Conservation (phyloP, 2,329 filamentous ascomycete genomes). For the Penicillium crustosum region DNA sequence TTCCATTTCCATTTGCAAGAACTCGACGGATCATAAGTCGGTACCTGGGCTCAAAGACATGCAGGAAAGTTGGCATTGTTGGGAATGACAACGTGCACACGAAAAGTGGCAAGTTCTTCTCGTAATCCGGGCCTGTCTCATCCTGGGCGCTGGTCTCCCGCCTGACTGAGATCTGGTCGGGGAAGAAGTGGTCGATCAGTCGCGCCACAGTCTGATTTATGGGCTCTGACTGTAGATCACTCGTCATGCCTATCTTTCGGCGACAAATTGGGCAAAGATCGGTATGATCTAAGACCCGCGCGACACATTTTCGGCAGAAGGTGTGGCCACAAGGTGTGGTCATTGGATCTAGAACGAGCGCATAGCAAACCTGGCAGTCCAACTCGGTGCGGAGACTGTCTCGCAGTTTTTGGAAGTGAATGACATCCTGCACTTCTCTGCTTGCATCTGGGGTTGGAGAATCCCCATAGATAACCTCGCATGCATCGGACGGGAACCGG, state of each 20-base stretch:
- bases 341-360: conserved; percentile 74
- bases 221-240: conserved; percentile 51
- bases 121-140: conserved; percentile 52
- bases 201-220: conserved; percentile 64
- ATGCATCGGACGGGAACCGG: conserved; percentile 54
- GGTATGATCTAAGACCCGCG: conserved; percentile 73
- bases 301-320: conserved; percentile 78
- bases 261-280: conserved; percentile 79
- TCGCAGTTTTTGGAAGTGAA: conserved; percentile 56
- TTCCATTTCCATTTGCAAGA: conserved; percentile 65
- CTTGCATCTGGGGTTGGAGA: conserved; percentile 24
- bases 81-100: conserved; percentile 81
- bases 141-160: conserved; percentile 59
- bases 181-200: conserved; percentile 68
- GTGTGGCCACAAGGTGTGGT: conserved; percentile 88
- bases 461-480: conserved; percentile 54
- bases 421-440: conserved; percentile 4
- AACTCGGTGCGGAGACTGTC: conserved; percentile 66
- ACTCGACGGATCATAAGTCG: conserved; percentile 82
- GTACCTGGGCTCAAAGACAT: conserved; percentile 92
- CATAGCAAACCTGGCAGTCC: conserved; percentile 87
- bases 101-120: conserved; percentile 69
- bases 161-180: conserved; percentile 62
- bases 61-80: conserved; percentile 77
- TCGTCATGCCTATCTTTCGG: conserved; percentile 57